phyloP scores from a whole-genome alignment of 1,284 basidiomycete genomes.

The Vanrija sp. region DNA sequence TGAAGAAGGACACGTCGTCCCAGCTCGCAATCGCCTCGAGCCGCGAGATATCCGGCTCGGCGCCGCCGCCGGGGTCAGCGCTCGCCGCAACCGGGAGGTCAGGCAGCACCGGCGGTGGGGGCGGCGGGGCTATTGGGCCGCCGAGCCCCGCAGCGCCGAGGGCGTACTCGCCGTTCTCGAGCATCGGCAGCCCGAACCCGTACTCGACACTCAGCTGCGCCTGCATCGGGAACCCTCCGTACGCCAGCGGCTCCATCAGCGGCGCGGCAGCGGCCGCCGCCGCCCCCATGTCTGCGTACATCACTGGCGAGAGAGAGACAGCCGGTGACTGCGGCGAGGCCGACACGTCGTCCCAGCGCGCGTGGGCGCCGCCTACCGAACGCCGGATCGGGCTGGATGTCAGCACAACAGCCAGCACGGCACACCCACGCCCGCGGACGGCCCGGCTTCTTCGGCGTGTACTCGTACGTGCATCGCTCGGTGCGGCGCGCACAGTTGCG shows the following conservation, averaged over 20 bases:
- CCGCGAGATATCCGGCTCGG: background rate
- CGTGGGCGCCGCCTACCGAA: background rate
- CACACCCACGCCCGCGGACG: slow-evolving; percentile 2
- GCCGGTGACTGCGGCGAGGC: background rate
- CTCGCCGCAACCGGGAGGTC: background rate
- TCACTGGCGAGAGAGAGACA: background rate
- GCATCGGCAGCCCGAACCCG: too few relatives aligned
- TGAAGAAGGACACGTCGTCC: slow-evolving; percentile 27
- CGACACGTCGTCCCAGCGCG: background rate
- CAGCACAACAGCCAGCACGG: background rate
- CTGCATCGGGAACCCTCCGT: too few relatives aligned
- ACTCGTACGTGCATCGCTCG: slow-evolving; percentile 10
- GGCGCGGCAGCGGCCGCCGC: background rate
- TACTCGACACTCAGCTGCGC: too few relatives aligned
- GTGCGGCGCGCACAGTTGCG: slow-evolving; percentile 1
- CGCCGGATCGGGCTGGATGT: background rate
- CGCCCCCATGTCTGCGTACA: background rate
- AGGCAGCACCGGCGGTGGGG: background rate
- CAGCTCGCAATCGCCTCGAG: slow-evolving; percentile 23
- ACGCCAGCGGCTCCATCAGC: background rate
- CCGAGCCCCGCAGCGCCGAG: too few relatives aligned
- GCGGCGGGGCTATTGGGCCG: background rate
- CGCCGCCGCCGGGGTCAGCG: background rate
- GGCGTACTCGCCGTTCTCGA: background rate
- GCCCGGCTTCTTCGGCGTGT: slow-evolving; percentile 11